Evolutionary conservation across 2,329 filamentous ascomycete genomes (phyloP).

Genomic region (Colletotrichum filicis): DNA sequence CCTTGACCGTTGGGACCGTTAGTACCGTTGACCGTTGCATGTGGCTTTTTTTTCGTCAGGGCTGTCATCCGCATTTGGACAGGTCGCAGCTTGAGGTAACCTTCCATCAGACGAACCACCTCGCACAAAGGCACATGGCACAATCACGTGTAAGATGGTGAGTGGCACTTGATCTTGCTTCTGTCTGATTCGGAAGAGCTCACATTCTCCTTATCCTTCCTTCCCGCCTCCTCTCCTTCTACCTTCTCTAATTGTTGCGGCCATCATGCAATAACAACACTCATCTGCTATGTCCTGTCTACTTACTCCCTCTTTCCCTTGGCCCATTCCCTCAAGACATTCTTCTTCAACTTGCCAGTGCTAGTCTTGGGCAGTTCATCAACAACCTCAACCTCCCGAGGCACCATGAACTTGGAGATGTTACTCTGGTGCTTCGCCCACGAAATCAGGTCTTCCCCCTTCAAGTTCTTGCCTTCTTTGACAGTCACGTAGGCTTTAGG

Average conservation of each 20-base stretch:
- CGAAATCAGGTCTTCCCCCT: slow-evolving; percentile 77
- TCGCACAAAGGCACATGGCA: neutral
- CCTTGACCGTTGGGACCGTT: neutral
- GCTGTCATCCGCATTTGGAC: neutral
- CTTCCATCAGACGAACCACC: neutral
- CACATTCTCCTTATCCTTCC: neutral
- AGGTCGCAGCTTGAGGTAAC: neutral
- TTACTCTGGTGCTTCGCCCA: slow-evolving; percentile 86
- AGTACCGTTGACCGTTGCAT: neutral
- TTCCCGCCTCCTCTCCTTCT: neutral
- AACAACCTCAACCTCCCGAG: slow-evolving; percentile 80
- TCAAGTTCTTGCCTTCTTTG: slow-evolving; percentile 71
- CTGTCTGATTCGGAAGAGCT: neutral
- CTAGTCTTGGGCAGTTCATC: slow-evolving; percentile 93
- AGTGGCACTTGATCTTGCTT: neutral
- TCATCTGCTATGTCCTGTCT: neutral
- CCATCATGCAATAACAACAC: neutral
- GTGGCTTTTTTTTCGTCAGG: neutral
- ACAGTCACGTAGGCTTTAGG: slow-evolving; percentile 94
- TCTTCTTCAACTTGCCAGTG: slow-evolving; percentile 97
- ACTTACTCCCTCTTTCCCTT: slow-evolving; percentile 49
- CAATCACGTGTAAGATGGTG: neutral
- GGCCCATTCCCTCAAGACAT: slow-evolving; percentile 88
- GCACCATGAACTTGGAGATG: slow-evolving; percentile 93
- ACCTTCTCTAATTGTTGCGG: neutral